Evolutionary conservation across 2,329 filamentous ascomycete species (phyloP).

Genomic region (Phialophora verrucosa): DNA sequence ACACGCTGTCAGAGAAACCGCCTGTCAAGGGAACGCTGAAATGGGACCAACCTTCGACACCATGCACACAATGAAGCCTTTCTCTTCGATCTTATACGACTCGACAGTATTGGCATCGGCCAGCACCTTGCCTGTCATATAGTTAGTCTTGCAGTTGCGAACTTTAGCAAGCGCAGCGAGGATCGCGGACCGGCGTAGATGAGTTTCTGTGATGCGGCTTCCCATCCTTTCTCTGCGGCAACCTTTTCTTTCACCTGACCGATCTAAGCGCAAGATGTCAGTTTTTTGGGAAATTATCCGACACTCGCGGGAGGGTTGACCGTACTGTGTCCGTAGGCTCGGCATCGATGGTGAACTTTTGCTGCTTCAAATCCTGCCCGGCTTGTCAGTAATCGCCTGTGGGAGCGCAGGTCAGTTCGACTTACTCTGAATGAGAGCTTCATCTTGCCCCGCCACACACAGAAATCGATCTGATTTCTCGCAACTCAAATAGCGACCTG

Average conservation of each 20-base stretch:
- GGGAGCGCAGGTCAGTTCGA: conserved; percentile 37
- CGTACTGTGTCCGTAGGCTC: conserved; percentile 85
- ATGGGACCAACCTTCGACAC: conserved; percentile 77
- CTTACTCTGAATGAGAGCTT: conserved; percentile 74
- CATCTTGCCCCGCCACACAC: conserved; percentile 57
- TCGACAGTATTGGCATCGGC: conserved; percentile 97
- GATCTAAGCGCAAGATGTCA: conserved; percentile 64
- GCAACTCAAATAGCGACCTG: background rate
- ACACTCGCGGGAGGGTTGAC: background rate
- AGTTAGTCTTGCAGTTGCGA: conserved; percentile 17
- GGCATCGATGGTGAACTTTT: conserved; percentile 96
- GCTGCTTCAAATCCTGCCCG: conserved; percentile 89
- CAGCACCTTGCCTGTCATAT: conserved; percentile 82
- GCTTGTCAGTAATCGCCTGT: conserved; percentile 39
- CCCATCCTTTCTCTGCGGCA: conserved; percentile 89
- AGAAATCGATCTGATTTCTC: conserved; percentile 2
- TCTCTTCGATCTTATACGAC: conserved; percentile 98
- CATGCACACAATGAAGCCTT: conserved; percentile 99
- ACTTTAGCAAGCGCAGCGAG: background rate
- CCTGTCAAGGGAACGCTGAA: background rate
- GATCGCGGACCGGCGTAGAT: conserved; percentile 86
- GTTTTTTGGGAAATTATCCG: background rate
- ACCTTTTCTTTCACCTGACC: conserved; percentile 92
- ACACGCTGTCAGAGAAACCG: conserved; percentile 28
- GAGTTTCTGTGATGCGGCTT: conserved; percentile 86